A percentile compares a stretch with the other conserved stretches of the same genome.
These are phyloP conservation scores for Ensete glaucum DNA, from an alignment of 176 grass and related monocot species.

Conservation along the genomic window DNA sequence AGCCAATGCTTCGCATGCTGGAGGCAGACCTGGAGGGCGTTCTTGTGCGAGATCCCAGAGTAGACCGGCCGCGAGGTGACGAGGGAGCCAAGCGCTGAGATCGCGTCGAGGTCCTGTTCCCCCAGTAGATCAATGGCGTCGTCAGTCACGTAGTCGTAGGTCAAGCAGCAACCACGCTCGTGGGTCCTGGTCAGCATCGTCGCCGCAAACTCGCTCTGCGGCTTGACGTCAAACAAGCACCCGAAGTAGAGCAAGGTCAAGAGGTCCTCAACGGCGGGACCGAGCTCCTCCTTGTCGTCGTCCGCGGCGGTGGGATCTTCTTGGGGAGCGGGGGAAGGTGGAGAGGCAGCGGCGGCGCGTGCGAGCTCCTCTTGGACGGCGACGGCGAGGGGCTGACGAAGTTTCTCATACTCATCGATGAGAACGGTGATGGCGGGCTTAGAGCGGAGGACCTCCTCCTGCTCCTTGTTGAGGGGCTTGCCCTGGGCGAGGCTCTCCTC, in stretches of 20 bases:
- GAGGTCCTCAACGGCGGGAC: constrained; percentile 41
- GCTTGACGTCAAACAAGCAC: constrained; percentile 66
- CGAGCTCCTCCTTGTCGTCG: constrained; percentile 14
- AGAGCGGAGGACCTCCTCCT: constrained; percentile 91
- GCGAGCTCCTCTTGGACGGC: constrained; percentile 67
- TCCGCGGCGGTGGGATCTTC: not conserved
- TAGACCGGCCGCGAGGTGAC: constrained; percentile 50
- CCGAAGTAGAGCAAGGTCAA: constrained; percentile 77
- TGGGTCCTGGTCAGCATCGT: constrained; percentile 62
- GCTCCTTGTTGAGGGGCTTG: constrained; percentile 73
- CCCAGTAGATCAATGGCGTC: constrained; percentile 58
- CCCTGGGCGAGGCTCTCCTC: constrained; percentile 74
- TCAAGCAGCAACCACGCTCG: constrained; percentile 81
- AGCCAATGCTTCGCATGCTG: constrained; percentile 66
- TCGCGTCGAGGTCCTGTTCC: constrained; percentile 55
- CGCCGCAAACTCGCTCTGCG: constrained; percentile 56
- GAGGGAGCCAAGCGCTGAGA: constrained; percentile 45
- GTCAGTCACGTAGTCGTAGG: constrained; percentile 90
- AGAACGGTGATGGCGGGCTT: constrained; percentile 53
- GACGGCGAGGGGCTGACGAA: constrained; percentile 49
- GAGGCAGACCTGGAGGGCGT: constrained; percentile 64
- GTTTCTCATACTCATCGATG: constrained; percentile 89
- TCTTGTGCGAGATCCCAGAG: constrained; percentile 56
- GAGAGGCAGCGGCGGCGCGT: constrained; percentile 7
- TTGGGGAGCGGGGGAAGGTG: not conserved